Conservation (phyloP, 2,329 filamentous ascomycete genomes). For the Sporothrix curviconia region DNA sequence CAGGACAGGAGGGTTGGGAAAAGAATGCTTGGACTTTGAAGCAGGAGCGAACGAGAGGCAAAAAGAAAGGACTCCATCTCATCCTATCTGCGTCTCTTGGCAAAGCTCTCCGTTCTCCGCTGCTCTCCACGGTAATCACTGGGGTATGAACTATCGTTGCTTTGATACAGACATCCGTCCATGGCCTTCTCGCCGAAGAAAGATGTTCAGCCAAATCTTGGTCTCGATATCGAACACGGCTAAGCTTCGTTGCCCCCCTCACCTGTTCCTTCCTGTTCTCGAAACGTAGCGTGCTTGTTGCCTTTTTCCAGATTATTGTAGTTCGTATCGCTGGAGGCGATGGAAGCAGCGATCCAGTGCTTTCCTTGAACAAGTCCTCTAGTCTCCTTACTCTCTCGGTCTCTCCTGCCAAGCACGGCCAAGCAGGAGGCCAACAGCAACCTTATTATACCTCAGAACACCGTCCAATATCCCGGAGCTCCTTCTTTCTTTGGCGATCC, state of each 20-base stretch:
- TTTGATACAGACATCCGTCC: too few species aligned
- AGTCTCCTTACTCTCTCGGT: background rate
- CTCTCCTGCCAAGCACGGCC: slow-evolving; percentile 8
- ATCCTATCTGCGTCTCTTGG: slow-evolving; percentile 1
- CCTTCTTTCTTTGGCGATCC: background rate
- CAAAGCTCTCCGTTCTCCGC: background rate
- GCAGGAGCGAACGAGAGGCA: slow-evolving; percentile 3
- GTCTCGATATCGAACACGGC: too few species aligned
- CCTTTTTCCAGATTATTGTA: too few species aligned
- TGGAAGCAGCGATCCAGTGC: background rate
- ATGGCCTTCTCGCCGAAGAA: too few species aligned
- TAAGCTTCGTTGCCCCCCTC: too few species aligned
- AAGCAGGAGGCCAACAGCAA: slow-evolving; percentile 7
- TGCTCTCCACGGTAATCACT: too few species aligned
- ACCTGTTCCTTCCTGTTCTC: too few species aligned
- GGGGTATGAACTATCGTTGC: background rate
- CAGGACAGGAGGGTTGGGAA: too few species aligned
- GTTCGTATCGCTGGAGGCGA: too few species aligned
- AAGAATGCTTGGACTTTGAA: too few species aligned
- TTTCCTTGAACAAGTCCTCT: background rate
- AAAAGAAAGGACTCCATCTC: background rate
- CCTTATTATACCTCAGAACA: slow-evolving; percentile 8
- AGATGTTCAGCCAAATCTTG: too few species aligned
- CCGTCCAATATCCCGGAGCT: background rate
- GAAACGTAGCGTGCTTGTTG: too few species aligned